Evolutionary conservation across 139 green algal genomes (phyloP).

Genomic region (Coelastrella sp.): DNA sequence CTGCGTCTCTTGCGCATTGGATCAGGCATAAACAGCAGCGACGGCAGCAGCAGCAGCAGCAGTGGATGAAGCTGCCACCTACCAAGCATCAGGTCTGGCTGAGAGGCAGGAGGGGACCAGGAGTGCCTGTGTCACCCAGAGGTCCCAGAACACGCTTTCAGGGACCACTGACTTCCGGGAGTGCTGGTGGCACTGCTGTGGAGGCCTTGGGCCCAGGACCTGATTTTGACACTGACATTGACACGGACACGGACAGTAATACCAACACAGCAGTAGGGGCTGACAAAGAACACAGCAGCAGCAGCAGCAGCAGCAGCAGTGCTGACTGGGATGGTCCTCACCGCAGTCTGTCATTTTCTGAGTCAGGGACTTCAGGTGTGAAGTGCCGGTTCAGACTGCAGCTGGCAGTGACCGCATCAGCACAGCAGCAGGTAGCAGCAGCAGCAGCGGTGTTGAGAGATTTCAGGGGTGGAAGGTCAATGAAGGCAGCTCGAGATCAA

Average conservation of each 20-base stretch:
- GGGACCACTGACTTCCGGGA: too few species aligned
- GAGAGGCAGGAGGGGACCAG: neutral
- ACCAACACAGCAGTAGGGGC: too few species aligned
- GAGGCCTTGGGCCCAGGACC: neutral
- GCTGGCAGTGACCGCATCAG: neutral
- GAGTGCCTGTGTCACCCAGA: neutral
- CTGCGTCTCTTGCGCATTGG: neutral
- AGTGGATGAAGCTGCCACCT: neutral
- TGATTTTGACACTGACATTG: neutral
- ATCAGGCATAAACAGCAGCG: neutral
- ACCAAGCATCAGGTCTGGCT: conserved; percentile 15
- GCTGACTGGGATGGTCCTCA: too few species aligned
- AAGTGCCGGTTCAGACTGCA: conserved; percentile 20
- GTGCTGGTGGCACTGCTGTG: neutral
- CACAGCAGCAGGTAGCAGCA: neutral
- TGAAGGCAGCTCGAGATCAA: neutral
- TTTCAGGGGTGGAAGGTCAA: neutral
- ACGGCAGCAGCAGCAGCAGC: conserved; percentile 27
- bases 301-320: too few species aligned
- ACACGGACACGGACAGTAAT: too few species aligned
- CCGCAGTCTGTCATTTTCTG: too few species aligned
- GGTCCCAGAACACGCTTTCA: too few species aligned
- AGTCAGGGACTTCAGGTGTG: neutral
- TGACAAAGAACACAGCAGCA: too few species aligned
- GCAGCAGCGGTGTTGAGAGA: neutral